Evolutionary conservation across 176 grass and related monocot genomes (phyloP).

Genomic region (Poa pratensis): DNA sequence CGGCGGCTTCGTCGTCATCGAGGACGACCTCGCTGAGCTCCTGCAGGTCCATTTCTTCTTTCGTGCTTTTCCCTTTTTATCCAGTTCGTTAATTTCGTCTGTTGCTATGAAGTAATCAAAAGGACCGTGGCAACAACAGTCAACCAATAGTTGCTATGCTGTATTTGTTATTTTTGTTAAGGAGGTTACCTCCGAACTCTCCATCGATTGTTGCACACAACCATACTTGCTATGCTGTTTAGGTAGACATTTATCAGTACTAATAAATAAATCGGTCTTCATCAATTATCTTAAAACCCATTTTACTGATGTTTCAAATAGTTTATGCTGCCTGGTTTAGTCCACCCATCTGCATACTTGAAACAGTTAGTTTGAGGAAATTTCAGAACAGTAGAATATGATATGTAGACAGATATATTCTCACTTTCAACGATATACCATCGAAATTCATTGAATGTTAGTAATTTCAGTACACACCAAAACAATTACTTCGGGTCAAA

Average conservation of each 20-base stretch:
- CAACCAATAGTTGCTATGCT: neutral
- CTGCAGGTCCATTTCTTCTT: slow-evolving; percentile 55
- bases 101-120: neutral
- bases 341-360: neutral
- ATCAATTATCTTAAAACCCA: neutral
- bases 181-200: neutral
- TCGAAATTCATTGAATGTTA: neutral
- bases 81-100: neutral
- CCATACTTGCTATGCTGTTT: neutral
- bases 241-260: neutral
- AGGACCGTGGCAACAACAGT: neutral
- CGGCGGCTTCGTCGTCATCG: slow-evolving; percentile 57
- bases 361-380: slow-evolving; percentile 23
- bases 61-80: neutral
- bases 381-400: neutral
- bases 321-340: neutral
- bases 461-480: neutral
- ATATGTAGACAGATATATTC: neutral
- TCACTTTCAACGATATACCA: neutral
- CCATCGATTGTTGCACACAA: neutral
- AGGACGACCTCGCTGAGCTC: slow-evolving; percentile 81
- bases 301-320: neutral
- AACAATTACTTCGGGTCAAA: neutral
- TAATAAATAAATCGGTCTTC: slow-evolving; percentile 6
- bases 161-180: neutral